Evolutionary conservation across 768 basidiomycete species (phyloP).

Genomic region (Cantharellus cinnabarinus): DNA sequence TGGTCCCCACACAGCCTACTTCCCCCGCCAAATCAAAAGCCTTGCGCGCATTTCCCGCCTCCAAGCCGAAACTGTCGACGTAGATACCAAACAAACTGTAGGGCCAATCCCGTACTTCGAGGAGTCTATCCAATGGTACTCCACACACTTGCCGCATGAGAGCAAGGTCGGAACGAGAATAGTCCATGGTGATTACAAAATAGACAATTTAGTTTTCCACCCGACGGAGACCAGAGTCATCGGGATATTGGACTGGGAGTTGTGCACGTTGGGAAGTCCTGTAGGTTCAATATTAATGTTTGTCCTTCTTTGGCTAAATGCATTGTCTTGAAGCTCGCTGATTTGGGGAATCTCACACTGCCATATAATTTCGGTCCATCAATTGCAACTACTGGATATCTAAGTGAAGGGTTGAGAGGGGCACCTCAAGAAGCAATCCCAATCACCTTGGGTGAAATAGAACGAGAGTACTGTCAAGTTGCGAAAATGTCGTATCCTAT

Average conservation of each 20-base stretch:
- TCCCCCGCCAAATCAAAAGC: constrained; percentile 83
- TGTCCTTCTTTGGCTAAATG: not conserved
- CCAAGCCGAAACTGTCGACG: constrained; percentile 48
- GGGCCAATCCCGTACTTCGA: constrained; percentile 61
- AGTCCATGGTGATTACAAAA: constrained; percentile 93
- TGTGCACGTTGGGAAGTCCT: constrained; percentile 85
- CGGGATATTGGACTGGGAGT: constrained; percentile 93
- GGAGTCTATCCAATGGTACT: constrained; percentile 61
- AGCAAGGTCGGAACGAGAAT: constrained; percentile 54
- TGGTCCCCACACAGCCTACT: constrained; percentile 62
- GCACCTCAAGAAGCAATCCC: constrained; percentile 29
- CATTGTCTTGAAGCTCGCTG: constrained; percentile 34
- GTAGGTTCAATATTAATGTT: constrained; percentile 24
- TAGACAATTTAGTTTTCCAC: constrained; percentile 95
- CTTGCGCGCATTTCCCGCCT: constrained; percentile 61
- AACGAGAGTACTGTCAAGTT: constrained; percentile 59
- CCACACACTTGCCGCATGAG: constrained; percentile 55
- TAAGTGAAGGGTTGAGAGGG: constrained; percentile 35
- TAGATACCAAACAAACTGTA: constrained; percentile 30
- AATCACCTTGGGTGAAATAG: constrained; percentile 47
- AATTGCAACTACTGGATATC: not conserved
- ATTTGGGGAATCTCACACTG: constrained; percentile 76
- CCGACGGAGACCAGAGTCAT: constrained; percentile 80
- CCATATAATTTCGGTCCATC: constrained; percentile 35
- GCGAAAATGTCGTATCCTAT: constrained; percentile 54